Evolutionary conservation across 495 filamentous ascomycete genomes (phyloP), one percentile per base, ranked within the genome.

Genomic region (Neurospora sp.): DNA sequence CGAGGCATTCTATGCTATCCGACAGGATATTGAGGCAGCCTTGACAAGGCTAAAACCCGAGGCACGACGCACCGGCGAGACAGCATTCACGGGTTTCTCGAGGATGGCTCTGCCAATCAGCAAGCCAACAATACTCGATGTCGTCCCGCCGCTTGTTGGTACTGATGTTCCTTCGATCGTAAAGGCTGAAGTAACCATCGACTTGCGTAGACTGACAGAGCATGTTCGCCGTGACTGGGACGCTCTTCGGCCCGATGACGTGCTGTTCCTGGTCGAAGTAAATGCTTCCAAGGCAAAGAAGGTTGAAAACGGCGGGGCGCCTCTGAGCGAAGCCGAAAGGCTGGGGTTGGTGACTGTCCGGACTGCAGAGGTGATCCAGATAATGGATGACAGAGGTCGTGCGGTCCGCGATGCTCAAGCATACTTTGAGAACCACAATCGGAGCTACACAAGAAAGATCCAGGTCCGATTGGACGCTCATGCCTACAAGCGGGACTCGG

Each of bases 1-100:
- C 74, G 96, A 99, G 81, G 88, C 96, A 3, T 98, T 98, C 78
- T 98, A 94, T 82, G 93, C 93, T 71, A 95, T 99, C 72, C 88
- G 94, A 39, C 94, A 93, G 76, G 92, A 98, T 75, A 90, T 99
- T 75, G 93, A 97, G 78, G 89, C 92, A 41, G 85, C 89, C 40
- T 80, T 98, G 69, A 91, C 93, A 78, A 89, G 93, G 66, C 81
- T 99, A 73, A 89, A 90, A 76, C 94, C 96, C 3, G 89, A 91
- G 72, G 79, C 84, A 11, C 86, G 82, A 40, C 87, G 88, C 18
- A 83, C 88, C 72, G 90, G 89, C 40, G 87, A 88, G 70, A 88
- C 92, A 3, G 85, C 80, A 3, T 98, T 97, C 75, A 85, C 91
- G 14, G 96, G 96, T 2, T 96, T 93, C 76, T 97, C 95, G 2